Conservation (phyloP, 1,284 basidiomycete genomes). For the Pseudozyma sp. region DNA sequence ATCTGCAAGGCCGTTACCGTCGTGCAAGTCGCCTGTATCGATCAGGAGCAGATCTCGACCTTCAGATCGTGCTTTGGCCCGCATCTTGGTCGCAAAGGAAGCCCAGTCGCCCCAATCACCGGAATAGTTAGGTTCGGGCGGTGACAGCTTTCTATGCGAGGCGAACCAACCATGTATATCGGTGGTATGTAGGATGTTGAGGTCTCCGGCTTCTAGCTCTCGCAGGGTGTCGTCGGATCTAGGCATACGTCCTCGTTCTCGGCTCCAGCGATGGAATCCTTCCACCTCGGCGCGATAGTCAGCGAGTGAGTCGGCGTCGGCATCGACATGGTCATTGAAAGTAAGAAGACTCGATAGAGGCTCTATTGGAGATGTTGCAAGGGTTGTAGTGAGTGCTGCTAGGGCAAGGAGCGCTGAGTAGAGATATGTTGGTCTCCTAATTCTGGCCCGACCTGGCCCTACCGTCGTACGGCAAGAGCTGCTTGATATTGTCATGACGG, state of each 20-base stretch:
- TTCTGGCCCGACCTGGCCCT: too few species aligned
- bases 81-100: conserved; percentile 66
- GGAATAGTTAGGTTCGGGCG: conserved; percentile 66
- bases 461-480: too few species aligned
- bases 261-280: conserved; percentile 44
- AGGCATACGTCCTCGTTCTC: conserved; percentile 55
- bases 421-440: not conserved
- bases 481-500: too few species aligned
- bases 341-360: conserved; percentile 33
- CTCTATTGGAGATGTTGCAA: conserved; percentile 33
- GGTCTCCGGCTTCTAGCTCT: conserved; percentile 79
- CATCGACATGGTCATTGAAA: conserved; percentile 41
- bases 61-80: conserved; percentile 46
- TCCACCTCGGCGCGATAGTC: conserved; percentile 42
- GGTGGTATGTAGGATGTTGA: conserved; percentile 83
- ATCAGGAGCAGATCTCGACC: conserved; percentile 67
- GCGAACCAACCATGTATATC: conserved; percentile 76
- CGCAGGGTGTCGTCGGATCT: conserved; percentile 55
- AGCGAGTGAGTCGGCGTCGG: conserved; percentile 36
- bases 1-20: conserved; percentile 67
- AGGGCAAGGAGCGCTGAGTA: conserved; percentile 15
- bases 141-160: conserved; percentile 63
- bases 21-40: conserved; percentile 65
- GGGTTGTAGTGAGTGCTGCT: conserved; percentile 3
- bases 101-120: conserved; percentile 68